Evolutionary conservation across 2,329 filamentous ascomycete genomes (phyloP).

Genomic region (Fusarium oxysporum): DNA sequence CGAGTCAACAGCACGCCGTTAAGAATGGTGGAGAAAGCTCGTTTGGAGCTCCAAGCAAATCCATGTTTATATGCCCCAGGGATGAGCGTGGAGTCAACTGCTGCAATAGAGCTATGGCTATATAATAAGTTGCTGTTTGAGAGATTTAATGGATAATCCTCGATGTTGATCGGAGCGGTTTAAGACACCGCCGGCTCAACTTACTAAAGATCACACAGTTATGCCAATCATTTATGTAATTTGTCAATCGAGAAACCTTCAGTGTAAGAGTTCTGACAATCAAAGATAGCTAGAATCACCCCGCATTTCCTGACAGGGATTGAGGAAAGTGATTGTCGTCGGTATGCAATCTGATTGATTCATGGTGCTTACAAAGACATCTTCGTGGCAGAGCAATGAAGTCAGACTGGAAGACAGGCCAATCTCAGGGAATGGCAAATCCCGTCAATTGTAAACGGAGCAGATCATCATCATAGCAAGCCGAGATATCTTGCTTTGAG

Average conservation of each 20-base stretch:
- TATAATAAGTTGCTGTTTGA: slow-evolving; percentile 1
- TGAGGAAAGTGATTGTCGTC: slow-evolving; percentile 7
- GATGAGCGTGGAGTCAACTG: slow-evolving; percentile 25
- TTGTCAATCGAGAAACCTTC: not conserved
- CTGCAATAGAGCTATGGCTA: slow-evolving; percentile 10
- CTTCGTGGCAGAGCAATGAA: slow-evolving; percentile 11
- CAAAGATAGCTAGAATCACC: slow-evolving; percentile 27
- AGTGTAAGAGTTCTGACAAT: slow-evolving; percentile 14
- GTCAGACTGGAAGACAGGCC: slow-evolving; percentile 6
- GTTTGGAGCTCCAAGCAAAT: slow-evolving; percentile 19
- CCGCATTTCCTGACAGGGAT: slow-evolving; percentile 25
- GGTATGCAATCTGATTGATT: slow-evolving; percentile 27
- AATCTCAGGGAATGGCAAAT: not conserved
- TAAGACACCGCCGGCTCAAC: not conserved
- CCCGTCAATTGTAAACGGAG: not conserved
- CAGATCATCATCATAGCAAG: slow-evolving; percentile 12
- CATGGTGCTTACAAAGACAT: slow-evolving; percentile 31
- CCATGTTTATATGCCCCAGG: slow-evolving; percentile 27
- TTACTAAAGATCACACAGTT: slow-evolving; percentile 7
- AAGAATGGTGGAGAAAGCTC: slow-evolving; percentile 35
- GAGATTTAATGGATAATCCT: slow-evolving; percentile 13
- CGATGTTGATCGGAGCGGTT: not conserved
- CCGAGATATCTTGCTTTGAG: not conserved
- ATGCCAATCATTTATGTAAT: slow-evolving; percentile 32
- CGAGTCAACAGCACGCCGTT: slow-evolving; percentile 20